Conservation (phyloP, 441 rosid species). For the Corymbia calophylla region DNA sequence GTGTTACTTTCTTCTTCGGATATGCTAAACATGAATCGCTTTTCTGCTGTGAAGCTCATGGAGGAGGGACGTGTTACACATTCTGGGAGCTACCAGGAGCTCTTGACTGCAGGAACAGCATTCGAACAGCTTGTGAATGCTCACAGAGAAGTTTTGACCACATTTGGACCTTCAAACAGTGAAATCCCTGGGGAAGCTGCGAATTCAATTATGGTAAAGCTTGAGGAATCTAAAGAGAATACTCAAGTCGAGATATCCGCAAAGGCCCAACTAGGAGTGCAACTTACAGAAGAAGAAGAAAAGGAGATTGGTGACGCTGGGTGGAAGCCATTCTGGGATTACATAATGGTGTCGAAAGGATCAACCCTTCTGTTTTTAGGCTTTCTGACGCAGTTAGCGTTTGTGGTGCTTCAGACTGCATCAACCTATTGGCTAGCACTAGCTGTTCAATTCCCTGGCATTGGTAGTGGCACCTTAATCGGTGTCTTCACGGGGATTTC, state of each 20-base stretch:
- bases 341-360: conserved; percentile 49
- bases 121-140: conserved; percentile 77
- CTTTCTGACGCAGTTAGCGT: conserved; percentile 28
- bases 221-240: conserved; percentile 15
- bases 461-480: conserved; percentile 35
- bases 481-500: conserved; percentile 64
- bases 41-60: conserved; percentile 46
- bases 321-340: conserved; percentile 70
- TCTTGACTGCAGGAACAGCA: conserved; percentile 53
- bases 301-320: conserved; percentile 62
- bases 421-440: conserved; percentile 86
- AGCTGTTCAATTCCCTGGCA: conserved; percentile 49
- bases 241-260: conserved; percentile 23
- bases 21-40: background rate
- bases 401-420: conserved; percentile 62
- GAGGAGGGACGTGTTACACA: conserved; percentile 59
- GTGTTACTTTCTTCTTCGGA: background rate
- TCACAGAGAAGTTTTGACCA: conserved; percentile 59
- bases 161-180: conserved; percentile 15
- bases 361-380: conserved; percentile 24
- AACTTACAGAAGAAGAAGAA: conserved; percentile 82
- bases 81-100: conserved; percentile 62
- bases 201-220: conserved; percentile 1
- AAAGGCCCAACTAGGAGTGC: conserved; percentile 29
- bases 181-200: conserved; percentile 15